Evolutionary conservation across 148 eudicot species (phyloP), one percentile per base, ranked within the genome.

Genomic region (Amaranthus palmeri): DNA sequence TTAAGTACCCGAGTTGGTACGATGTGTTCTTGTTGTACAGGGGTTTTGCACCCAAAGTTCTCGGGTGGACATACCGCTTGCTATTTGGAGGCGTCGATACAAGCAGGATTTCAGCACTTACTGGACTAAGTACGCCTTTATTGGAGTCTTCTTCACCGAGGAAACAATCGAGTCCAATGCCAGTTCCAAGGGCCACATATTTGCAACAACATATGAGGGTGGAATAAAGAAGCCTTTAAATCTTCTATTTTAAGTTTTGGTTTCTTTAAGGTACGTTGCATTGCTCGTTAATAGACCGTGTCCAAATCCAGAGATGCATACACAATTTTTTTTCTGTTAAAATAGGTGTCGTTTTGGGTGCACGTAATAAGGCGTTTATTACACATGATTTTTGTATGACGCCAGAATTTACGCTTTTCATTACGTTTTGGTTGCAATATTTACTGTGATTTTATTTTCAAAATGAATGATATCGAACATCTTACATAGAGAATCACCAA

Each of bases 1-100:
- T 93, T 53, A 91, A 87, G 69, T 90, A 76, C 66, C 98, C 97
- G 2, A 93, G 88, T 73, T 91, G 98, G 98, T 88, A 89, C 41
- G 90, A 91, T 43, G 73, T 81, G 9, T 89, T 91, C 75, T 85
- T 91, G 44, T 69, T 93, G 0, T 93, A 86, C 72, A 77, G 88
- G 70, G 91, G 83, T 3, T 91, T 93, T 53, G 85, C 86, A 8
- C 98, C 98, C 3, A 88, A 86, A 62, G 83, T 93, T 63, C 79
- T 93, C 1, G 74, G 74, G 4, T 90, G 96, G 98, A 87, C 96
- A 4, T 86, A 90, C 18, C 83, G 85, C 17, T 60, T 93, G 68
- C 80, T 93, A 14, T 49, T 91, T 14, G 36, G 36, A 25, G 53
- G 83, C 45, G 74, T 76, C 3, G 83, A 82, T 4, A 81, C 67